These are phyloP conservation scores for Russula sp. DNA, from an alignment of 768 basidiomycete species.

Conservation along the genomic window DNA sequence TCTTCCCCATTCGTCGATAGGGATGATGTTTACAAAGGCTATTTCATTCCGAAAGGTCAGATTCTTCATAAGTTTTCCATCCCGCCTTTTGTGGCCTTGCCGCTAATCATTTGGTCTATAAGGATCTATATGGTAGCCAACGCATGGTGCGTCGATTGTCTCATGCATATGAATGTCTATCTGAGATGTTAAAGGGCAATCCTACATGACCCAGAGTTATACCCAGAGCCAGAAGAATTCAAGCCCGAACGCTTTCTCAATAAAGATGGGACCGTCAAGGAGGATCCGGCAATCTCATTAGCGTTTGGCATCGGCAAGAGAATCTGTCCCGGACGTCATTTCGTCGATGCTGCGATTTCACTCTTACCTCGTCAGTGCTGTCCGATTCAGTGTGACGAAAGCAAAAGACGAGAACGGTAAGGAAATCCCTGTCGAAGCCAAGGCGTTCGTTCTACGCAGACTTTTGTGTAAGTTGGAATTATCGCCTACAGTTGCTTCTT, in stretches of 20 bases:
- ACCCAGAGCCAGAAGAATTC: constrained; percentile 35
- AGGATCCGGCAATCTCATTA: constrained; percentile 5
- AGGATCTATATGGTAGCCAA: constrained; percentile 19
- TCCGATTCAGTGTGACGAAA: constrained; percentile 10
- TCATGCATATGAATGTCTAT: background rate
- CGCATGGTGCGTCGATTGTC: constrained; percentile 6
- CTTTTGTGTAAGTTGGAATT: too few relatives aligned
- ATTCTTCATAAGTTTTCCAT: background rate
- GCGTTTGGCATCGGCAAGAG: constrained; percentile 30
- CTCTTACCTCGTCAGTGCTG: background rate
- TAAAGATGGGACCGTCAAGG: constrained; percentile 16
- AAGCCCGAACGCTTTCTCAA: constrained; percentile 45
- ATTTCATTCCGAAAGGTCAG: constrained; percentile 15
- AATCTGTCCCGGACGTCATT: constrained; percentile 28
- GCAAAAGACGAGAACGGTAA: constrained; percentile 6
- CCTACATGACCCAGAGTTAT: constrained; percentile 44
- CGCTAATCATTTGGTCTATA: background rate
- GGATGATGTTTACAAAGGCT: background rate
- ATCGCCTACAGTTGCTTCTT: too few relatives aligned
- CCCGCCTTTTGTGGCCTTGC: background rate
- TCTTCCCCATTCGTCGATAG: constrained; percentile 1
- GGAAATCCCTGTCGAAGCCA: background rate
- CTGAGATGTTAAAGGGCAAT: constrained; percentile 26
- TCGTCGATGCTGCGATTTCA: background rate
- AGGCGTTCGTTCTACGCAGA: too few relatives aligned